These are phyloP conservation scores for Petasospora fabianii DNA, from an alignment of 1,139 yeast genomes.

Conservation along the genomic window DNA sequence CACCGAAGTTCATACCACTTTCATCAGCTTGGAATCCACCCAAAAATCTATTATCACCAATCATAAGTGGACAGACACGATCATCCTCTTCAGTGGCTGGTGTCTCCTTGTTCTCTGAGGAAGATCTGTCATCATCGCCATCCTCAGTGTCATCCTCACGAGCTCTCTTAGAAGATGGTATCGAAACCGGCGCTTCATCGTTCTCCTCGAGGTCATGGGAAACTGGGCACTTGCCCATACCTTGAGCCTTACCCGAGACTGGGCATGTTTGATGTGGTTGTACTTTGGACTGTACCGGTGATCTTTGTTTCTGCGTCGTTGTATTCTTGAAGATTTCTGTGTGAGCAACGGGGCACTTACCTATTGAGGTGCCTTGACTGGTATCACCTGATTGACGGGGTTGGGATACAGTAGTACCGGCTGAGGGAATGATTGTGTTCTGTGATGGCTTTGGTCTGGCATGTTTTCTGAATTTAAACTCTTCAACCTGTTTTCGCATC, in stretches of 20 bases:
- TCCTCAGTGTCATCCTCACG: neutral
- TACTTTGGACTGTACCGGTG: neutral
- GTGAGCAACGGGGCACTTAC: conserved; percentile 12
- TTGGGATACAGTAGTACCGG: neutral
- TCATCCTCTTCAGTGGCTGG: conserved; percentile 26
- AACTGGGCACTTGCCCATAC: conserved; percentile 26
- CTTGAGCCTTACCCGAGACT: conserved; percentile 19
- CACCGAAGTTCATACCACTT: too few relatives aligned
- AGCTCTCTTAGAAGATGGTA: neutral
- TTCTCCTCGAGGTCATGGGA: conserved; percentile 17
- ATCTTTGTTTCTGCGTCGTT: too few relatives aligned
- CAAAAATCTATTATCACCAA: conserved; percentile 32
- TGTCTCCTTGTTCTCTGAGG: conserved; percentile 3
- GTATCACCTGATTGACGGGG: too few relatives aligned
- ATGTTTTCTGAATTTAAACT: conserved; percentile 17
- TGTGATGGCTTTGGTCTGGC: neutral
- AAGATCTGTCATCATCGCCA: conserved; percentile 1
- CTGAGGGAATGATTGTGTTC: neutral
- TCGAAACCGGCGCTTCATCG: conserved; percentile 1
- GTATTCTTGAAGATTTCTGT: conserved; percentile 3
- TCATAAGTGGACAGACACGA: conserved; percentile 39
- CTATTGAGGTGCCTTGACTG: neutral
- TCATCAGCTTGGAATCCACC: conserved; percentile 1
- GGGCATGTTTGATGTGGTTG: conserved; percentile 15
- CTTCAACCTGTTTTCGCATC: conserved; percentile 40